Base-by-base conservation (phyloP, 2,329 filamentous ascomycete genomes). In the Exophiala lecanii-corni region DNA sequence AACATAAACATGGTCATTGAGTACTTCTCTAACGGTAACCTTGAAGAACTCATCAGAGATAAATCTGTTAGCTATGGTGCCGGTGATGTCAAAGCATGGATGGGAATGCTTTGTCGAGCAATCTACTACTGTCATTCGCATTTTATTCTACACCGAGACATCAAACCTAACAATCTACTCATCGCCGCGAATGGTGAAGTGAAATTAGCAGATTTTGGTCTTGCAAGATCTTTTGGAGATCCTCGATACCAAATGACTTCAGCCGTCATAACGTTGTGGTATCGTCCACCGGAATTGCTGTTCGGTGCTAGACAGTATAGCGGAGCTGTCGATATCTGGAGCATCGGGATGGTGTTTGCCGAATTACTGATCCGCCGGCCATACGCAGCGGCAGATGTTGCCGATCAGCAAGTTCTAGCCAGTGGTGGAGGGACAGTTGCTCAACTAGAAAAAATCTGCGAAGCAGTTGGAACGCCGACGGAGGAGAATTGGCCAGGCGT, bases 71-170 rank as follows among this genome's bases (percentile, higher is more conserved):
- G 81, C 41, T 97, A 97, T 64, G 86, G 86, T 49, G 79, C 81
- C 9, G 85, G 86, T 13, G 92, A 98, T 64, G 89, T 97, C 65
- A 98, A 98, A 65, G 85, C 89, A 12, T 98, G 92, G 92, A 94
- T 96, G 83, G 86, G 86, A 51, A 97, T 97, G 92, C 76, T 97
- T n/a, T 79, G 78, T 19, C 82, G 91, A 31, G 92, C 86, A 18
- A 81, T 97, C 19, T 94, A 88, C 83, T 98, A 94, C 72, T 97
- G 92, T 66, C 92, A 98, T 66, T 86, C 89, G 62, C 94, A 92
- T 64, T 91, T 84, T 57, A 79, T 98, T 13, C 75, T 98, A 20
- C 92, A 98, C 68, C 86, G 92, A 57, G 92, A 98, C 72, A 97
- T 98, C 73, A 98, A 98, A 69, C 91, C 91, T 36, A 97, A 97